Evolutionary conservation across 805 yeast species (phyloP).

Genomic region (Monosporozyma yasuniensis): DNA sequence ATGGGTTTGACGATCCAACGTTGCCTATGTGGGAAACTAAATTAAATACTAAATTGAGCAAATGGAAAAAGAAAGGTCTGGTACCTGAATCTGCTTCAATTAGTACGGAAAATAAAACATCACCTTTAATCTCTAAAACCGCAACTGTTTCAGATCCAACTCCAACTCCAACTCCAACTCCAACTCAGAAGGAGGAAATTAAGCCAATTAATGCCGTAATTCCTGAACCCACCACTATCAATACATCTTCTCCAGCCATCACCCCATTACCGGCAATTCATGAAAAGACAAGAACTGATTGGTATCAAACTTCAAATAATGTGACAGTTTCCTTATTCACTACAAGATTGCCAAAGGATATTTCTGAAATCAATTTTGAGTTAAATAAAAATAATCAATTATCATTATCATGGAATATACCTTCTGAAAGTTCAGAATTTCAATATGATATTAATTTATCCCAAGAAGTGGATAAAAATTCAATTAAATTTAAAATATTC

Average conservation of each 20-base stretch:
- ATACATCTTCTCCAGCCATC: background rate
- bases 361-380: constrained; percentile 32
- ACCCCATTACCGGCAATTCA: background rate
- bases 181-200: background rate
- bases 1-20: constrained; percentile 38
- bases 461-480: constrained; percentile 39
- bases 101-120: background rate
- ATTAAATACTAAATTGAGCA: background rate
- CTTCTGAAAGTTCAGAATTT: constrained; percentile 43
- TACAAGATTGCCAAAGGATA: constrained; percentile 43
- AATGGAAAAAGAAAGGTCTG: background rate
- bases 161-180: background rate
- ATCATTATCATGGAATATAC: constrained; percentile 16
- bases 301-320: constrained; percentile 55
- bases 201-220: background rate
- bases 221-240: background rate
- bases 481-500: constrained; percentile 43
- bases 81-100: background rate
- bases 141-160: background rate
- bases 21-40: constrained; percentile 26
- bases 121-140: background rate
- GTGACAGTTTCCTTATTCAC: constrained; percentile 67
- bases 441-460: constrained; percentile 47
- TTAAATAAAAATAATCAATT: constrained; percentile 33
- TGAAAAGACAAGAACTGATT: constrained; percentile 42